Evolutionary conservation across 768 basidiomycete species (phyloP), one percentile per base, ranked within the genome.

Genomic region (Heimioporus sp.): DNA sequence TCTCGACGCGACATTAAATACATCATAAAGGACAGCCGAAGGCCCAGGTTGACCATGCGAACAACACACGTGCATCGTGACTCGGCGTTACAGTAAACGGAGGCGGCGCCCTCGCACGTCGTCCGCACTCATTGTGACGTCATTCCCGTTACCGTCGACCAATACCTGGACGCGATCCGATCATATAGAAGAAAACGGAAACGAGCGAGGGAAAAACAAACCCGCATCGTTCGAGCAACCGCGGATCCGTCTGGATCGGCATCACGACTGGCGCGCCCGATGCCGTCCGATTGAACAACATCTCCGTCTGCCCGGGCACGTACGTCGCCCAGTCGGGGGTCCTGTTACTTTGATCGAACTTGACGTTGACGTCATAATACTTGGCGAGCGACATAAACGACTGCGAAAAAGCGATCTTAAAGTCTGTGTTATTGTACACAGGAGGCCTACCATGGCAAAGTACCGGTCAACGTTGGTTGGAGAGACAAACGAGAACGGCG

Each of bases 401-500:
- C 19, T 65, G 49, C 1, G 55, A 51, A 45, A 72, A 71, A 0
- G 68, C 61, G 0, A 55, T 53, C 37, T 60, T 52, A 59, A 72
- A 70, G 6, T 61, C 59, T 0, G 69, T 5, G 35, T 58, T 46
- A 13, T 73, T 66, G 31, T 68, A 57, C 0, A 61, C 39, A 54
- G 57, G 59, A 8, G 38, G 32, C 10, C 5, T 2, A 8, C 5
- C 24, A 28, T 7, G 24, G 24, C 10, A 44, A 16, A 19, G 60
- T 52, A 36, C 9, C 2, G 13, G 32, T 28, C 24, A 28, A 28
- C 24, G 5, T 28, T 6, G 24, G 7, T n/a, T n/a, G 7, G 24
- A 28, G 24, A 28, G 4, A 28, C 3, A 28, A 6, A 28, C 24
- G 24, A n/a, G 24, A 28, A 28, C 24, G 24, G 24, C 24, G 6